These are phyloP conservation scores for Sarocladiaceae sp. DNA, from an alignment of 2,329 filamentous ascomycete species.

Conservation along the genomic window DNA sequence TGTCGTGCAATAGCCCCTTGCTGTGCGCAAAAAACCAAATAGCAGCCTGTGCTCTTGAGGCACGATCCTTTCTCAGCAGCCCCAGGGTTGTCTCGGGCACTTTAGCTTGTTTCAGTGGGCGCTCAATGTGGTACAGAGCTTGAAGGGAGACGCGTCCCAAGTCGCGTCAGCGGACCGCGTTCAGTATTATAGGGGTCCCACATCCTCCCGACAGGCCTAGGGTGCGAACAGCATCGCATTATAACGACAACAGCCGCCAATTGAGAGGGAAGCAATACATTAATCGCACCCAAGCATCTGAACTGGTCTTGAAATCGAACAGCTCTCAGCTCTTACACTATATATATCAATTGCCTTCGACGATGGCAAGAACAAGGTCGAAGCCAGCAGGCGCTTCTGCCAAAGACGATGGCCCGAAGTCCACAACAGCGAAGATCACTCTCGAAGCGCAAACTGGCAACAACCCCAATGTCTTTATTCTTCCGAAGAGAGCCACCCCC, in stretches of 20 bases:
- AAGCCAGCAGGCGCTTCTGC: constrained; percentile 25
- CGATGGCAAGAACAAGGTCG: constrained; percentile 48
- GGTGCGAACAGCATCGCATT: too few species aligned
- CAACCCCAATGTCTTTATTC: constrained; percentile 54
- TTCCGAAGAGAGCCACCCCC: constrained; percentile 51
- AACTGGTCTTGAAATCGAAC: too few species aligned
- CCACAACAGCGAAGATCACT: constrained; percentile 33
- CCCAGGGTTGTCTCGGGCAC: not conserved
- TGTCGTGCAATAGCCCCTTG: too few species aligned
- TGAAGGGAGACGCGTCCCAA: not conserved
- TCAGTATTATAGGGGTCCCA: constrained; percentile 7
- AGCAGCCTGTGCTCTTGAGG: not conserved
- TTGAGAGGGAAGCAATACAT: too few species aligned
- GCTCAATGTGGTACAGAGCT: not conserved
- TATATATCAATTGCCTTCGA: too few species aligned
- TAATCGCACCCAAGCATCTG: too few species aligned
- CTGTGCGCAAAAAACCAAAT: too few species aligned
- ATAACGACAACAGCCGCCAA: too few species aligned
- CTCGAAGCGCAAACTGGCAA: constrained; percentile 36
- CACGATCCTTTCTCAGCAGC: too few species aligned
- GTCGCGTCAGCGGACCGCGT: constrained; percentile 3
- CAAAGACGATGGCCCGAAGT: constrained; percentile 16
- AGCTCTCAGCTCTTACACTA: too few species aligned
- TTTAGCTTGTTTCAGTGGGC: not conserved
- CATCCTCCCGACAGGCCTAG: not conserved